Evolutionary conservation across 2,329 filamentous ascomycete species (phyloP), one percentile per base, ranked within the genome.

Genomic region (Thielaviopsis ethacetica): DNA sequence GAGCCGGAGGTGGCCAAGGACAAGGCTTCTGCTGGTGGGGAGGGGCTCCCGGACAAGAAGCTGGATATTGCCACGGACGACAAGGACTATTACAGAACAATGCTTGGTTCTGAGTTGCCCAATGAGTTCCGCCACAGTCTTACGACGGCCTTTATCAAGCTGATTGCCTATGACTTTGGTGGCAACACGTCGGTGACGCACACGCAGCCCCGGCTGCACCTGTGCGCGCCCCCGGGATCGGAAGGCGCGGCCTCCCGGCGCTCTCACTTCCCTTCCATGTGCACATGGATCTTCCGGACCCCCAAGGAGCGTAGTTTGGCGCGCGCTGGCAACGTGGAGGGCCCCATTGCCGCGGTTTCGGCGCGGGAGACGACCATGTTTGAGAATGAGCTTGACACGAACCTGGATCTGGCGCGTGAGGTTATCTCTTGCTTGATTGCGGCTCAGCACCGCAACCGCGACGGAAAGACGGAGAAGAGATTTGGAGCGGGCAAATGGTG

Each of bases 161-260:
- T 85, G 4, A 75, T 85, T 17, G 76, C 80, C 19, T 85, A 84
- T 65, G 81, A 84, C 62, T 85, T 84, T 67, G 79, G 80, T 56
- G 84, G 82, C 68, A 84, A 78, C 63, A 76, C 83, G 54, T 72
- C 74, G 2, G 72, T 76, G 26, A 71, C 81, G 17, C 76, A 81
- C 49, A 71, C 73, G 24, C 82, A 85, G 64, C 82, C 82, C 10
- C 75, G 82, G 2, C 71, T 85, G 21, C 75, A 82, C 53, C 67
- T 84, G 56, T 71, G 70, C 54, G 3, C 15, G 72, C 72, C n/a
- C 67, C 69, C 2, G 63, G 66, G 59, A 49, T 10, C 34, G 17
- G 66, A 63, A 62, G 66, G 62, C 63, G 64, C 54, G 13, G 62
- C 61, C 10, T 67, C 68, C 10, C 74, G 71, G 61, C 73, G 71